A percentile compares a stretch with the other conserved stretches of the same genome.
These are phyloP conservation scores for Centella asiatica DNA, from an alignment of 129 eudicot species.

Conservation along the genomic window DNA sequence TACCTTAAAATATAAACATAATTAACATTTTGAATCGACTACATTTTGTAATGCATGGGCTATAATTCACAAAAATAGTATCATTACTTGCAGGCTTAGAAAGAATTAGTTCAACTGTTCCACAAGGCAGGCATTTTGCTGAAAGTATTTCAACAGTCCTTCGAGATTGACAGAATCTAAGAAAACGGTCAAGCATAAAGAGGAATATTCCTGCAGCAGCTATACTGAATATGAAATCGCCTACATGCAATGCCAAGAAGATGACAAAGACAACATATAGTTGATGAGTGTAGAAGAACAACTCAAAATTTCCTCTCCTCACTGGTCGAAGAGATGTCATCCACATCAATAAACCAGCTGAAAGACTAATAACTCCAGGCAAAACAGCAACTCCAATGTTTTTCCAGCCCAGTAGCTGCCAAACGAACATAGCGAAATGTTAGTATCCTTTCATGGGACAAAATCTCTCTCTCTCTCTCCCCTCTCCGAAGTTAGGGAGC, in stretches of 20 bases:
- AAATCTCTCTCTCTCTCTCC: not conserved
- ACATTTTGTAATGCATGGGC: too few relatives aligned
- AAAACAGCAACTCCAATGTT: conserved; percentile 52
- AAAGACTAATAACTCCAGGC: conserved; percentile 81
- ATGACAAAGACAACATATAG: conserved; percentile 67
- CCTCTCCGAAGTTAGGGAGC: too few relatives aligned
- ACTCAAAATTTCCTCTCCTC: conserved; percentile 62
- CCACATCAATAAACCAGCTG: conserved; percentile 86
- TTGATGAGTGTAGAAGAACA: conserved; percentile 93
- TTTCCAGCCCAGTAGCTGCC: conserved; percentile 61
- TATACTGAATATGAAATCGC: conserved; percentile 54
- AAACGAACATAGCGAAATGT: conserved; percentile 2
- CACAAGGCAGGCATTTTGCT: conserved; percentile 75
- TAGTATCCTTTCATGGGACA: not conserved
- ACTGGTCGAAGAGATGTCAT: conserved; percentile 77
- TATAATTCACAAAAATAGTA: not conserved
- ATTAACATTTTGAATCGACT: too few relatives aligned
- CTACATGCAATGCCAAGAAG: conserved; percentile 84
- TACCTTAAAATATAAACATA: too few relatives aligned
- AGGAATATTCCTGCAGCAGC: conserved; percentile 70
- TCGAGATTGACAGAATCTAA: conserved; percentile 79
- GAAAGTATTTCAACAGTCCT: conserved; percentile 65
- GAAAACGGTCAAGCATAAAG: conserved; percentile 84
- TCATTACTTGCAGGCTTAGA: conserved; percentile 76
- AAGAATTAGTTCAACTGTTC: conserved; percentile 67